phyloP scores from a whole-genome alignment of 164 flowering plant genomes.

The Vitis vinifera region DNA sequence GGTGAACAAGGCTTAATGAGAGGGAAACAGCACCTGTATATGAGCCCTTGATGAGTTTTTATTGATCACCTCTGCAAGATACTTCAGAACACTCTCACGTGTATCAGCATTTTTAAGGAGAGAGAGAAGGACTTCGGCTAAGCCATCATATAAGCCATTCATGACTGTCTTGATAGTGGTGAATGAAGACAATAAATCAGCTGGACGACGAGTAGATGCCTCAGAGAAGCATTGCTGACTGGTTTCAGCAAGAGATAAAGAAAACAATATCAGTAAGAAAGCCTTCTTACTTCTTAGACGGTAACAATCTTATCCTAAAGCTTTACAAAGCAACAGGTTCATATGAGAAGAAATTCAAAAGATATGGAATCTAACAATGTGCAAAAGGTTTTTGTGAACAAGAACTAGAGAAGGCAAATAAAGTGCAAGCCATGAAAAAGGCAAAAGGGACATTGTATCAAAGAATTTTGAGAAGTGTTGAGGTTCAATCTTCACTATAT shows the following conservation, averaged over 20 bases:
- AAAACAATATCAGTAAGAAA: background rate
- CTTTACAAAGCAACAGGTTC: background rate
- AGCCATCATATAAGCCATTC: constrained; percentile 78
- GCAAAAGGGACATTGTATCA: no score
- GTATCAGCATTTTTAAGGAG: constrained; percentile 76
- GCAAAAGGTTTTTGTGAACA: background rate
- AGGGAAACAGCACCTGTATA: constrained; percentile 60
- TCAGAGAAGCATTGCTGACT: constrained; percentile 95
- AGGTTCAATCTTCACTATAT: no score
- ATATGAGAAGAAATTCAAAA: background rate
- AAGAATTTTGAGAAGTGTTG: no score
- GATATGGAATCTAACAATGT: background rate
- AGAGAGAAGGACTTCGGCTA: constrained; percentile 66
- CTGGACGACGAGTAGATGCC: constrained; percentile 74
- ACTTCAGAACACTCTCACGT: constrained; percentile 79
- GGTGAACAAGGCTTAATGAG: constrained; percentile 3
- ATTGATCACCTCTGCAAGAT: constrained; percentile 85
- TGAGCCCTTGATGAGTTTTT: constrained; percentile 87
- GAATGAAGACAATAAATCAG: constrained; percentile 84
- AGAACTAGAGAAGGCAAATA: no score
- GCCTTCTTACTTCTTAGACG: background rate
- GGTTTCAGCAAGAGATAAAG: constrained; percentile 16
- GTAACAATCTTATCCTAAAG: background rate
- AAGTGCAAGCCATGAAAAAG: no score
- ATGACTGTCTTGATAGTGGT: constrained; percentile 82